These are phyloP conservation scores for Trichosporon asahii DNA, from an alignment of 1,284 basidiomycete species.

Conservation along the genomic window DNA sequence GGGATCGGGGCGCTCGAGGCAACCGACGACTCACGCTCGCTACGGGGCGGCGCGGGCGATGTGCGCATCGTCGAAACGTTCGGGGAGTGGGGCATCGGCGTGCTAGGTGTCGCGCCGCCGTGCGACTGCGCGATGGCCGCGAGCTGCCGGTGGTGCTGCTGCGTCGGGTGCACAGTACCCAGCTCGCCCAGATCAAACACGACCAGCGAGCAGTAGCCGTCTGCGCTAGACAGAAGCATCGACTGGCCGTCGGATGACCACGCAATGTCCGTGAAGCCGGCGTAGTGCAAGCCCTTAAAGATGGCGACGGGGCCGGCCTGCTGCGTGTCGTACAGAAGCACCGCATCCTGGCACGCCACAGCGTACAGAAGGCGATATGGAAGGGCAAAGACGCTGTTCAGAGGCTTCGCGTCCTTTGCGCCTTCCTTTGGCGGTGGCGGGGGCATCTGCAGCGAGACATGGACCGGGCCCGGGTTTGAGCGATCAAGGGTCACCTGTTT, in stretches of 20 bases:
- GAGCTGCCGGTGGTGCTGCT: conserved; percentile 80
- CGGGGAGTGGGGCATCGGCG: conserved; percentile 53
- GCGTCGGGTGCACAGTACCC: conserved; percentile 75
- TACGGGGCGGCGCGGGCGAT: conserved; percentile 37
- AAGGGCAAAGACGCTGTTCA: conserved; percentile 67
- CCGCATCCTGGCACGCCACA: conserved; percentile 93
- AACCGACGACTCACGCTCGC: conserved; percentile 45
- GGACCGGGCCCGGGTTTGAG: conserved; percentile 56
- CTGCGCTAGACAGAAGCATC: conserved; percentile 84
- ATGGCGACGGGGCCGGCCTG: conserved; percentile 89
- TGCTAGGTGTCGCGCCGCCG: conserved; percentile 30
- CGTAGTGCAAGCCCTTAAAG: conserved; percentile 92
- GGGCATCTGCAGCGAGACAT: conserved; percentile 49
- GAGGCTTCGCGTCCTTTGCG: conserved; percentile 26
- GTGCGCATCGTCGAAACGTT: conserved; percentile 52
- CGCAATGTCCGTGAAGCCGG: conserved; percentile 93
- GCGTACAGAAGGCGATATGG: conserved; percentile 95
- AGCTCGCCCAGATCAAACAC: conserved; percentile 77
- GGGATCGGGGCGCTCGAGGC: conserved; percentile 27
- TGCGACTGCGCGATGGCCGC: conserved; percentile 81
- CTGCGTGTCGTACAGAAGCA: conserved; percentile 95
- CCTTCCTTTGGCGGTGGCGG: conserved; percentile 49
- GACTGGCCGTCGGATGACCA: conserved; percentile 97
- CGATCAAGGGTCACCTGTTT: conserved; percentile 65
- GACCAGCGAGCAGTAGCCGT: conserved; percentile 95